Conservation (phyloP, 306 rosid species). For the Castanea crenata region DNA sequence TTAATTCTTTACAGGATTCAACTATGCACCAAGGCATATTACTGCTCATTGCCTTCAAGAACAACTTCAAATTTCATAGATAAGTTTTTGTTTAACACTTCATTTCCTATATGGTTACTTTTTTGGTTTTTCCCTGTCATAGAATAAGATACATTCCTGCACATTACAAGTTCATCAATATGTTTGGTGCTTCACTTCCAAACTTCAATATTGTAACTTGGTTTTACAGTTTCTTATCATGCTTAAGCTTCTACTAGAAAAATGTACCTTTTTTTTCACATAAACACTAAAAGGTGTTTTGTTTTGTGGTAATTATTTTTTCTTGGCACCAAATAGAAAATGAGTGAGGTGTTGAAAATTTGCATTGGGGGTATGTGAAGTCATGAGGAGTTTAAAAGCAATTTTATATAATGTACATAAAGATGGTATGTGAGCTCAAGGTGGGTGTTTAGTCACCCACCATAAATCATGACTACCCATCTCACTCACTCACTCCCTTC, state of each 20-base stretch:
- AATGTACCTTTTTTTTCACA: constrained; percentile 3
- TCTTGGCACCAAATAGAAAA: constrained; percentile 56
- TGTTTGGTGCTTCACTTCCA: constrained; percentile 15
- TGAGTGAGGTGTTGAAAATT: constrained; percentile 57
- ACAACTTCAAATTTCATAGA: constrained; percentile 20
- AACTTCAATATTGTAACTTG: constrained; percentile 23
- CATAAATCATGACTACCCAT: constrained; percentile 77
- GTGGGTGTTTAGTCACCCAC: constrained; percentile 99
- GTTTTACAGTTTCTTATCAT: constrained; percentile 20
- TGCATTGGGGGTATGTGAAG: constrained; percentile 42
- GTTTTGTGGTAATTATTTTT: constrained; percentile 42
- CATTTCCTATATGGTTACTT: background rate
- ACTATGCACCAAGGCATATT: constrained; percentile 25
- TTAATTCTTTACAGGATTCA: constrained; percentile 68
- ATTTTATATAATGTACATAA: constrained; percentile 46
- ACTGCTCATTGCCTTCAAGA: constrained; percentile 36
- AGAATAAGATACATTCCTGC: constrained; percentile 30
- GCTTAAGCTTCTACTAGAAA: background rate
- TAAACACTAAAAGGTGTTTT: constrained; percentile 39
- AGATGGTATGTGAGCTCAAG: constrained; percentile 63
- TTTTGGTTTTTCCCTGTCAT: constrained; percentile 19
- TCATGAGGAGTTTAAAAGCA: constrained; percentile 33
- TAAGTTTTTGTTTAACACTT: constrained; percentile 3
- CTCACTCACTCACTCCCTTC: constrained; percentile 29
- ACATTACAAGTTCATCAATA: constrained; percentile 12